Conservation (phyloP, 192 early-diverging fungal genomes). For the Oehlia diaphana region DNA sequence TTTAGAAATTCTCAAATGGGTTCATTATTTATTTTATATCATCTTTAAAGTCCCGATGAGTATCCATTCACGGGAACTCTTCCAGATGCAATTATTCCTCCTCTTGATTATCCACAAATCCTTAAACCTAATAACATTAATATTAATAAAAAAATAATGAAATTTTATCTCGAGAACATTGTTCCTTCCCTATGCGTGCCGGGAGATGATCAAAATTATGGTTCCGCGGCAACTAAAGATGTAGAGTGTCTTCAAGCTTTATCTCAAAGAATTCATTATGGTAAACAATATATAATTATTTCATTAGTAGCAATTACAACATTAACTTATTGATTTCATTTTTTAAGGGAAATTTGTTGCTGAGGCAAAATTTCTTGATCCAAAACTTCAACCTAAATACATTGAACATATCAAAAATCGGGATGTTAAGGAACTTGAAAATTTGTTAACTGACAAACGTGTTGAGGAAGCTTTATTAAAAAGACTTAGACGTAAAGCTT, state of each 20-base stretch:
- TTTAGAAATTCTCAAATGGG: not conserved
- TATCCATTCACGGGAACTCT: constrained; percentile 86
- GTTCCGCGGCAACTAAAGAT: constrained; percentile 90
- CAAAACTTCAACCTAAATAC: constrained; percentile 69
- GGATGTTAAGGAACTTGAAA: constrained; percentile 77
- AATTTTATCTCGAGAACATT: constrained; percentile 81
- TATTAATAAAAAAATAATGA: constrained; percentile 80
- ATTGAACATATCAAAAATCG: constrained; percentile 69
- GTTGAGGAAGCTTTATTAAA: constrained; percentile 85
- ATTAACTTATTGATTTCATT: constrained; percentile 3
- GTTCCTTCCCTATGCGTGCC: constrained; percentile 69
- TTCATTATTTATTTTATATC: constrained; percentile 12
- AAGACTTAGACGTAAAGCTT: constrained; percentile 83
- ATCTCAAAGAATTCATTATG: constrained; percentile 93
- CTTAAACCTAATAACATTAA: constrained; percentile 81
- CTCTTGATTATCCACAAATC: constrained; percentile 76
- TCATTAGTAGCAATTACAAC: constrained; percentile 13
- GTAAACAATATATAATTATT: constrained; percentile 37
- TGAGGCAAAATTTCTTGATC: constrained; percentile 94
- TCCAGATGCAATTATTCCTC: constrained; percentile 84
- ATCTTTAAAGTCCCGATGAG: constrained; percentile 78
- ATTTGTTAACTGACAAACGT: constrained; percentile 81
- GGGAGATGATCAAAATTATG: constrained; percentile 91
- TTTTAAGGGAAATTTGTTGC: constrained; percentile 89
- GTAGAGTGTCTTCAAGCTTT: constrained; percentile 90